Evolutionary conservation across 1,284 basidiomycete genomes (phyloP).

Genomic region (Sporisorium exsertum): DNA sequence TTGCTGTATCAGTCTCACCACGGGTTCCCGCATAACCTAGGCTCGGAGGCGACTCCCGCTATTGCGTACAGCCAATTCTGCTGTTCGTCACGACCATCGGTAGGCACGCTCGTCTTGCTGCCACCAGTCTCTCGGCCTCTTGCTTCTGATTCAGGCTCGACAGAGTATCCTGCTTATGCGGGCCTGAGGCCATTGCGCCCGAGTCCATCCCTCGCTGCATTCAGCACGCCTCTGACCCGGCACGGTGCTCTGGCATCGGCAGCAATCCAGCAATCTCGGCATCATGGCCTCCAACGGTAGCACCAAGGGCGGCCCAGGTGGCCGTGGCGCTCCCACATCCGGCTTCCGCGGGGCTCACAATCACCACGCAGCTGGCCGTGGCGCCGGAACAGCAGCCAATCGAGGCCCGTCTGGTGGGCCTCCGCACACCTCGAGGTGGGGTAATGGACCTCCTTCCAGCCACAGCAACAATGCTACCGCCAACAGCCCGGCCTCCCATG

Average conservation of each 20-base stretch:
- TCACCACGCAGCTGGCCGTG: constrained; percentile 25
- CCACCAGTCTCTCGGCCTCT: background rate
- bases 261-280: background rate
- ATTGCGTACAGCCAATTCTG: no score
- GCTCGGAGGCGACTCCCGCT: background rate
- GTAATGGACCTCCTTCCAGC: constrained; percentile 36
- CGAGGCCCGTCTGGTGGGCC: constrained; percentile 28
- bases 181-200: background rate
- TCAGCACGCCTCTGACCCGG: background rate
- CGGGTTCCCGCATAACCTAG: background rate
- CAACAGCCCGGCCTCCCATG: constrained; percentile 15
- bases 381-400: constrained; percentile 27
- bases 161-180: background rate
- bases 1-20: constrained; percentile 1
- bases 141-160: background rate
- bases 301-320: constrained; percentile 24
- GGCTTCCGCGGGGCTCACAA: constrained; percentile 28
- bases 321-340: constrained; percentile 25
- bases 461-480: constrained; percentile 7
- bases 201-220: background rate
- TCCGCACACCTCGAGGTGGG: constrained; percentile 38
- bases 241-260: background rate
- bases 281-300: constrained; percentile 45
- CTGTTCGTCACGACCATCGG: background rate
- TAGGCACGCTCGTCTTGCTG: background rate